phyloP scores from a whole-genome alignment of 129 eudicot species.

The Chrysanthemum lavandulifolium region DNA sequence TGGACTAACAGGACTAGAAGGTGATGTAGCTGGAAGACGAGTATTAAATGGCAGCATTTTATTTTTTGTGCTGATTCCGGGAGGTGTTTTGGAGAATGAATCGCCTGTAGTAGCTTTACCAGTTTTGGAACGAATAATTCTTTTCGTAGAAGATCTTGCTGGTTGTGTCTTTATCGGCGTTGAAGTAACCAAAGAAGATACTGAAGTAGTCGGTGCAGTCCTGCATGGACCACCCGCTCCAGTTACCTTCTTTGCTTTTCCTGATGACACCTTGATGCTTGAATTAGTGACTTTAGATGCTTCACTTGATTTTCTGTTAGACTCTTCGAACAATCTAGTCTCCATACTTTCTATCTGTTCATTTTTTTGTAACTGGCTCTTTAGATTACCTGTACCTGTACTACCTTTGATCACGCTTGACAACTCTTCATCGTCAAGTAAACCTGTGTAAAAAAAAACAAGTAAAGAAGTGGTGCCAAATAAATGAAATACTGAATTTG shows the following conservation, averaged over 20 bases:
- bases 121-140: slow-evolving; percentile 6
- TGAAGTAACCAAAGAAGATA: background rate
- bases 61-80: slow-evolving; percentile 18
- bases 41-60: slow-evolving; percentile 9
- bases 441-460: slow-evolving; percentile 34
- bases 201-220: background rate
- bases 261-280: slow-evolving; percentile 22
- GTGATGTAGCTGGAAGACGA: slow-evolving; percentile 26
- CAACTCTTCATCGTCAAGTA: slow-evolving; percentile 81
- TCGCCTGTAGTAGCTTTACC: slow-evolving; percentile 18
- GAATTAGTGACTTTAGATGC: slow-evolving; percentile 30
- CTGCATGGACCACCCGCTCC: background rate
- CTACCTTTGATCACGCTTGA: slow-evolving; percentile 65
- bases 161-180: slow-evolving; percentile 9
- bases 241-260: slow-evolving; percentile 23
- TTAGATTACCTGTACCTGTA: slow-evolving; percentile 33
- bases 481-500: background rate
- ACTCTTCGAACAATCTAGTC: slow-evolving; percentile 61
- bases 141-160: slow-evolving; percentile 13
- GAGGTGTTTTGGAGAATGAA: slow-evolving; percentile 28
- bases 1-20: slow-evolving; percentile 27
- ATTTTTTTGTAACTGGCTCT: slow-evolving; percentile 40
- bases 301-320: slow-evolving; percentile 48
- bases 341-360: slow-evolving; percentile 54
- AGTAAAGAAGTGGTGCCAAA: background rate